phyloP scores from a whole-genome alignment of 2,329 filamentous ascomycete species.

The Fusarium coicis region DNA sequence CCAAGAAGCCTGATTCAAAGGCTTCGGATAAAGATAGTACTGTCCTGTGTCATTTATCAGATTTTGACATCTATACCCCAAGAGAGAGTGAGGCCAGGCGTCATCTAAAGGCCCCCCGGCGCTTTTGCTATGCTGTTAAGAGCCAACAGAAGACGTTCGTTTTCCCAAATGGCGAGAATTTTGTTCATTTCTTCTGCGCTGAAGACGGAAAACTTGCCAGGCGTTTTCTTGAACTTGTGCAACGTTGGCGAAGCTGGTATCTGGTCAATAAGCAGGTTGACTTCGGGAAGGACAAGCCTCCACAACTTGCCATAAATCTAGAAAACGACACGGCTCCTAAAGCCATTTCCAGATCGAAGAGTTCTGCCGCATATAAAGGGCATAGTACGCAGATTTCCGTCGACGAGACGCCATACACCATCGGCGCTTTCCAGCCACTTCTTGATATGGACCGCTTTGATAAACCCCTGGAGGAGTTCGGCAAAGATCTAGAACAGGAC shows the following conservation, averaged over 20 bases:
- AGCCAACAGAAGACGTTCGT: constrained; percentile 89
- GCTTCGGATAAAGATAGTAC: constrained; percentile 72
- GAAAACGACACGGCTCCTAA: constrained; percentile 21
- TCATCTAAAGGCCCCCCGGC: constrained; percentile 84
- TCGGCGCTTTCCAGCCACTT: constrained; percentile 75
- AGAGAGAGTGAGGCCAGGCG: constrained; percentile 74
- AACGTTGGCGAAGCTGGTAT: constrained; percentile 93
- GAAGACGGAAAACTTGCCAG: constrained; percentile 75
- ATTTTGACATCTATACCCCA: constrained; percentile 91
- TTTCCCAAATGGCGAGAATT: constrained; percentile 85
- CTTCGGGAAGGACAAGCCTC: constrained; percentile 52
- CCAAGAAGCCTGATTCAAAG: constrained; percentile 75
- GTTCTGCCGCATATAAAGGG: constrained; percentile 28
- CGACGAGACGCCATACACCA: constrained; percentile 67
- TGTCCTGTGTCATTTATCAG: constrained; percentile 84
- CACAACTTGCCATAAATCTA: background rate
- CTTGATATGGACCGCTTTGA: constrained; percentile 71
- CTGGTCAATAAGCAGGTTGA: constrained; percentile 75
- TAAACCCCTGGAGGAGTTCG: constrained; percentile 61
- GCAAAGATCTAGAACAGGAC: constrained; percentile 53
- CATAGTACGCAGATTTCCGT: constrained; percentile 51
- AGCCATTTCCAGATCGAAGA: constrained; percentile 53
- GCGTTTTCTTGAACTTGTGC: constrained; percentile 77
- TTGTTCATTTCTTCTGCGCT: constrained; percentile 90
- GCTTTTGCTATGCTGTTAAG: constrained; percentile 87